Evolutionary conservation across 2,329 filamentous ascomycete species (phyloP).

Genomic region (Byssochlamys sp.): DNA sequence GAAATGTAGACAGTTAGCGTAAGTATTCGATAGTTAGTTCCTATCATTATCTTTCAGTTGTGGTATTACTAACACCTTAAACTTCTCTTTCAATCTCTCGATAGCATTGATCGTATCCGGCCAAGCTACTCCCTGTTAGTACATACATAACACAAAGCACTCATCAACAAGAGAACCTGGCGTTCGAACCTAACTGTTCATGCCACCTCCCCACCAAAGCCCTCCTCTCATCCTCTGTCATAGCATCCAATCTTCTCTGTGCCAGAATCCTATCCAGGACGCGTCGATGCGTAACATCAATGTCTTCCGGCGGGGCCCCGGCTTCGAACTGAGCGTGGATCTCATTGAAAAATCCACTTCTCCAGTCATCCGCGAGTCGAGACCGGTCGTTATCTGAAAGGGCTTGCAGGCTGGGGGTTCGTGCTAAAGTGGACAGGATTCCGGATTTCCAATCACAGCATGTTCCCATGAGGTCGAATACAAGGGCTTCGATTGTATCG

Average conservation of each 20-base stretch:
- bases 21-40: not conserved
- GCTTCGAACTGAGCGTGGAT: slow-evolving; percentile 31
- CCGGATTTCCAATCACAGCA: not conserved
- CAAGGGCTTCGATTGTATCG: not conserved
- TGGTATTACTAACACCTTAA: not conserved
- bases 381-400: not conserved
- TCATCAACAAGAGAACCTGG: not conserved
- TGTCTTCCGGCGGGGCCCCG: slow-evolving; percentile 34
- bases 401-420: not conserved
- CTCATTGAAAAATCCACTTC: slow-evolving; percentile 41
- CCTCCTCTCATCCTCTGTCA: not conserved
- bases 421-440: not conserved
- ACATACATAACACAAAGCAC: not conserved
- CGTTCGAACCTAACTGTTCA: not conserved
- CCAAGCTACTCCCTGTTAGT: not conserved
- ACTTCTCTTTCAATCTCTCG: not conserved
- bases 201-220: not conserved
- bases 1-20: not conserved
- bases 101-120: not conserved
- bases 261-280: not conserved
- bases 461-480: not conserved
- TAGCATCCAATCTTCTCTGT: not conserved
- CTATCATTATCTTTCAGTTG: not conserved
- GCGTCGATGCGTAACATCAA: not conserved
- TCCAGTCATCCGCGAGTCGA: slow-evolving; percentile 42